Evolutionary conservation across 2,329 filamentous ascomycete species (phyloP).

Genomic region (Sordariomycetes sp.): DNA sequence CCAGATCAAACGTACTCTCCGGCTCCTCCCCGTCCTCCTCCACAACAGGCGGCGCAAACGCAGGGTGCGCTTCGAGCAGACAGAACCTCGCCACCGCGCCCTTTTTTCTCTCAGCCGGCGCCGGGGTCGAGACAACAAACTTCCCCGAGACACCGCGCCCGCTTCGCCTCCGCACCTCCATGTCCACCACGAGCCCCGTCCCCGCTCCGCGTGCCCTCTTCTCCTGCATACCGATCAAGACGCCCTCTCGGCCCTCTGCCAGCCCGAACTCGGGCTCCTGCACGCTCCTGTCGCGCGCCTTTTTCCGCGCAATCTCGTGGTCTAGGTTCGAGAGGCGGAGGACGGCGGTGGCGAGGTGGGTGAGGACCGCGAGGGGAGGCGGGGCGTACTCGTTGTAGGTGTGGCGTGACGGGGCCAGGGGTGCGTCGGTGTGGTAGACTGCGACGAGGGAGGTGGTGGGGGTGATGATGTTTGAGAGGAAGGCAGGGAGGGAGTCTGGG

Average conservation of each 20-base stretch:
- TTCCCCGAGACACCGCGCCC: slow-evolving; percentile 64
- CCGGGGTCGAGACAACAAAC: slow-evolving; percentile 31
- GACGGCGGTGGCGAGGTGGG: slow-evolving; percentile 80
- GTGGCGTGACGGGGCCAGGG: slow-evolving; percentile 31
- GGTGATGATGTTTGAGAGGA: slow-evolving; percentile 55
- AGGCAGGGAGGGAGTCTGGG: slow-evolving; percentile 46
- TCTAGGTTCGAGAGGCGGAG: slow-evolving; percentile 59
- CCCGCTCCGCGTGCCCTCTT: slow-evolving; percentile 26
- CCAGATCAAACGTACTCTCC: slow-evolving; percentile 72
- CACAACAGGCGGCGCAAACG: slow-evolving; percentile 41
- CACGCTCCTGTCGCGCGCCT: slow-evolving; percentile 62
- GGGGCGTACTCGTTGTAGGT: slow-evolving; percentile 46
- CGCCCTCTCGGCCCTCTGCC: slow-evolving; percentile 62
- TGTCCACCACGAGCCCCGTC: slow-evolving; percentile 56
- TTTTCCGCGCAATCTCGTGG: slow-evolving; percentile 61
- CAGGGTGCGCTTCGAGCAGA: slow-evolving; percentile 64
- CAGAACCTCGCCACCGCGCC: slow-evolving; percentile 21
- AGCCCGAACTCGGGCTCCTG: slow-evolving; percentile 70
- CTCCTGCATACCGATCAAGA: slow-evolving; percentile 52
- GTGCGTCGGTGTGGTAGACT: slow-evolving; percentile 73
- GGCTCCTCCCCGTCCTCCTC: slow-evolving; percentile 36
- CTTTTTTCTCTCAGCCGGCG: slow-evolving; percentile 9
- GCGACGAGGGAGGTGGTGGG: slow-evolving; percentile 61
- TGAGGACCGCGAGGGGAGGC: slow-evolving; percentile 56
- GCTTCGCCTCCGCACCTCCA: slow-evolving; percentile 77